Percentiles rank a stretch among this genome's conserved stretches.
These are phyloP conservation scores for Magnusiomyces fungicola DNA, from an alignment of 1,139 yeast species.

Conservation along the genomic window DNA sequence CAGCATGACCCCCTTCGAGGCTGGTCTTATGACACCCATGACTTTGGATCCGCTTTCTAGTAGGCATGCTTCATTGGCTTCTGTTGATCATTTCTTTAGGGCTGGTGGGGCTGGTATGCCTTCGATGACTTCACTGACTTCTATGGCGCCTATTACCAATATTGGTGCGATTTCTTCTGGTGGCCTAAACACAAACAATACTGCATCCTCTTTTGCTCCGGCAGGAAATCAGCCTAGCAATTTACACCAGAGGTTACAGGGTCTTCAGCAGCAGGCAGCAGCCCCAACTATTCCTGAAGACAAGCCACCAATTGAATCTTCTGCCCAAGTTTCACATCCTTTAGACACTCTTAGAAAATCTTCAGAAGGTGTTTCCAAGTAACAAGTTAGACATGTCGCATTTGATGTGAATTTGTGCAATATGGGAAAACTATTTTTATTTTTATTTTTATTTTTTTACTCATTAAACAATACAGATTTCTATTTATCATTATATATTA, in stretches of 20 bases:
- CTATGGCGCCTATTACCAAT: not conserved
- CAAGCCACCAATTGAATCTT: too few relatives aligned
- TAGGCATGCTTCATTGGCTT: not conserved
- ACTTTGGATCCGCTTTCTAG: conserved; percentile 9
- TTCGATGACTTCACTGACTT: not conserved
- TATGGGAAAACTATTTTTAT: not conserved
- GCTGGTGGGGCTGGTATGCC: not conserved
- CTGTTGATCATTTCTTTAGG: conserved; percentile 1
- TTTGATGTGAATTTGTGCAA: too few relatives aligned
- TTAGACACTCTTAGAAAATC: not conserved
- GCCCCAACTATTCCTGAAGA: too few relatives aligned
- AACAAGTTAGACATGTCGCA: too few relatives aligned
- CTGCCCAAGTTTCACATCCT: not conserved
- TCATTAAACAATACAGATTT: too few relatives aligned
- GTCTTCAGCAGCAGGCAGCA: too few relatives aligned
- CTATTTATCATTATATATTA: too few relatives aligned
- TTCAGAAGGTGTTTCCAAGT: too few relatives aligned
- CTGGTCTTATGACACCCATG: conserved; percentile 17
- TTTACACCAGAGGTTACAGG: not conserved
- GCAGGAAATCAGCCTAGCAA: not conserved
- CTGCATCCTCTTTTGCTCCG: not conserved
- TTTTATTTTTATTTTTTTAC: too few relatives aligned
- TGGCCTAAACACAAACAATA: not conserved
- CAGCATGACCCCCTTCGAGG: conserved; percentile 10
- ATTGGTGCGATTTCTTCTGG: not conserved